Evolutionary conservation across 163 green algal genomes (phyloP).

Genomic region (Scenedesmus sp.): DNA sequence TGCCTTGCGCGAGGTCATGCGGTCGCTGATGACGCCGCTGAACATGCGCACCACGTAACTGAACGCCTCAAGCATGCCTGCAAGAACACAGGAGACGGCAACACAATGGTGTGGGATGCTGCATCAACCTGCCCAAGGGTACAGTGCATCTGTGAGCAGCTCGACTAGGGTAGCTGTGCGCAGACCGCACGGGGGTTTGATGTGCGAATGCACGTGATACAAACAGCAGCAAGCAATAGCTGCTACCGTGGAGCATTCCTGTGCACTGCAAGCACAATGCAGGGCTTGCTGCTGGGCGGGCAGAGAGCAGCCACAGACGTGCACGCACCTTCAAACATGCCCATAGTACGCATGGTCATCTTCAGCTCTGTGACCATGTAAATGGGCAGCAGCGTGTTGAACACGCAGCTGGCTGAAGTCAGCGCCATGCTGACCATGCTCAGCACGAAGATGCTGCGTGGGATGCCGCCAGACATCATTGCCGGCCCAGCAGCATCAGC

Average conservation of each 20-base stretch:
- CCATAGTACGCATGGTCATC: conserved; percentile 74
- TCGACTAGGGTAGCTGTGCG: neutral
- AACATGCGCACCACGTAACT: conserved; percentile 80
- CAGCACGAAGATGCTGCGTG: conserved; percentile 65
- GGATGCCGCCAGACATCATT: conserved; percentile 53
- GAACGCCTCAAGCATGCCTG: conserved; percentile 75
- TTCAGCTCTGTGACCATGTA: conserved; percentile 77
- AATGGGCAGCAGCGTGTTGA: conserved; percentile 71
- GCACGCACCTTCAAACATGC: conserved; percentile 73
- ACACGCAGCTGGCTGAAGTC: conserved; percentile 67
- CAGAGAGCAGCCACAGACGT: neutral
- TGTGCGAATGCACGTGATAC: neutral
- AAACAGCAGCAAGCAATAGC: too few relatives aligned
- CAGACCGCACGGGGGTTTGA: neutral
- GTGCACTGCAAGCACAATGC: neutral
- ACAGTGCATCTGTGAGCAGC: neutral
- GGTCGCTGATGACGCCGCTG: conserved; percentile 65
- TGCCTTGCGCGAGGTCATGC: conserved; percentile 69
- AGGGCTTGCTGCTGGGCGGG: neutral
- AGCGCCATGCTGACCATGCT: conserved; percentile 61
- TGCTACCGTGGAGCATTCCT: neutral
- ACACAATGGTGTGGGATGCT: neutral
- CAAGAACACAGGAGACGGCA: neutral
- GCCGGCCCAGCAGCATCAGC: neutral
- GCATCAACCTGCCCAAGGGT: neutral